Percentiles rank a stretch among this genome's conserved stretches.
Evolutionary conservation across 192 early-diverging fungal species (phyloP).

Genomic region (Rhizoclosmatium sp.): DNA sequence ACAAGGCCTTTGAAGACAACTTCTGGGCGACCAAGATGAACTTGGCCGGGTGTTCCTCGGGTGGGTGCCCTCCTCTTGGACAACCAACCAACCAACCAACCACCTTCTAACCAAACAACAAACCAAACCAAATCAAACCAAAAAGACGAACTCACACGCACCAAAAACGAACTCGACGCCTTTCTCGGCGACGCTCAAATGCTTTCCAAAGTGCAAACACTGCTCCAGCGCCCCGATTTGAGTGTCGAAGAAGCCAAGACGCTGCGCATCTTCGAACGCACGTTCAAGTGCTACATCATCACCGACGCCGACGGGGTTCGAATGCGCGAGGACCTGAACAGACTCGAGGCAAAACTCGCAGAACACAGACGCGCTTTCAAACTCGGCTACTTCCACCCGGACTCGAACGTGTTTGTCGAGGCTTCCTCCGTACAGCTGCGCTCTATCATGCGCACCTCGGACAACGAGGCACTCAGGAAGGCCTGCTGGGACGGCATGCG

Average conservation of each 20-base stretch:
- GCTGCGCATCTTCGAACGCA: slow-evolving; percentile 41
- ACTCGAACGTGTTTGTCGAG: slow-evolving; percentile 30
- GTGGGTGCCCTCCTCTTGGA: background rate
- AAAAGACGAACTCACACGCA: slow-evolving; percentile 32
- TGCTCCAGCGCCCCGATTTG: slow-evolving; percentile 32
- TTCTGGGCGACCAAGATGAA: slow-evolving; percentile 54
- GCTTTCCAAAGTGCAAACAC: slow-evolving; percentile 37
- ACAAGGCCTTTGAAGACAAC: slow-evolving; percentile 48
- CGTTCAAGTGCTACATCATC: slow-evolving; percentile 49
- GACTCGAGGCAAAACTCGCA: slow-evolving; percentile 44
- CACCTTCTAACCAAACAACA: background rate
- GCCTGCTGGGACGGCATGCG: slow-evolving; percentile 41
- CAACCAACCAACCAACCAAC: background rate
- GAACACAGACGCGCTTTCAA: slow-evolving; percentile 32
- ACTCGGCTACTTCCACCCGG: slow-evolving; percentile 39
- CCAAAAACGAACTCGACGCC: slow-evolving; percentile 46
- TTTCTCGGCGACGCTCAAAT: slow-evolving; percentile 44
- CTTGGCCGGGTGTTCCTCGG: slow-evolving; percentile 37
- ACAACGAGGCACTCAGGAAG: slow-evolving; percentile 36
- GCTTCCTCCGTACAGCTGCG: slow-evolving; percentile 44
- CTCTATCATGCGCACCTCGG: slow-evolving; percentile 41
- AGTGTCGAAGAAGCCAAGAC: slow-evolving; percentile 28
- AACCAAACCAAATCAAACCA: background rate
- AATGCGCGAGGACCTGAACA: slow-evolving; percentile 37
- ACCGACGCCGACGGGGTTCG: slow-evolving; percentile 32